phyloP scores from a whole-genome alignment of 805 yeast genomes.

The Sugiyamaella lignohabitans region DNA sequence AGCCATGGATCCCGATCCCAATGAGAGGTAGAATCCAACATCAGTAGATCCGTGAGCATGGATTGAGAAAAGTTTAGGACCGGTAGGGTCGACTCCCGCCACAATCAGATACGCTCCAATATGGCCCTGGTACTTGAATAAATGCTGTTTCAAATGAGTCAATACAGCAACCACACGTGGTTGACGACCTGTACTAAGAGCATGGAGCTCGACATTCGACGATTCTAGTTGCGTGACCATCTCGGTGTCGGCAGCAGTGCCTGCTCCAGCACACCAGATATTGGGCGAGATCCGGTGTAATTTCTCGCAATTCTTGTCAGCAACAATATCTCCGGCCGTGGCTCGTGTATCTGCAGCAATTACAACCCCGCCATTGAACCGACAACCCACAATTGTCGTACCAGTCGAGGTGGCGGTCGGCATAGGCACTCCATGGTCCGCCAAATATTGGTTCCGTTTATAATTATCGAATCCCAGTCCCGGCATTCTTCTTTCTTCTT shows the following conservation, averaged over 20 bases:
- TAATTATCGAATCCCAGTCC: constrained; percentile 91
- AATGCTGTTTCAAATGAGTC: constrained; percentile 89
- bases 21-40: constrained; percentile 83
- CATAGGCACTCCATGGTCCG: constrained; percentile 62
- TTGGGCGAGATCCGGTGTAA: constrained; percentile 82
- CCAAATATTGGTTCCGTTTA: constrained; percentile 76
- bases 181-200: constrained; percentile 72
- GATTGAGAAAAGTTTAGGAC: constrained; percentile 84
- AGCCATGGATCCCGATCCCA: constrained; percentile 96
- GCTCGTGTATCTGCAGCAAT: constrained; percentile 99
- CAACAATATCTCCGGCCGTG: constrained; percentile 92
- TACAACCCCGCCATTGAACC: constrained; percentile 87
- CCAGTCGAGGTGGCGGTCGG: constrained; percentile 97
- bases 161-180: constrained; percentile 93
- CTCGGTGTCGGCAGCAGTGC: constrained; percentile 99
- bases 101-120: constrained; percentile 92
- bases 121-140: constrained; percentile 95
- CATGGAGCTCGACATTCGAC: constrained; percentile 85
- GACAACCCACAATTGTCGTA: constrained; percentile 98
- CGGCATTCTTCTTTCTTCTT: too few relatives aligned
- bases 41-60: constrained; percentile 99
- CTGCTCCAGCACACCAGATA: constrained; percentile 99
- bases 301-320: constrained; percentile 97
- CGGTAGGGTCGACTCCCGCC: constrained; percentile 97
- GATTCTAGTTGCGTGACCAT: constrained; percentile 92